Evolutionary conservation across 1,284 basidiomycete genomes (phyloP), one percentile per base, ranked within the genome.

Genomic region (Melampsora larici-populina): DNA sequence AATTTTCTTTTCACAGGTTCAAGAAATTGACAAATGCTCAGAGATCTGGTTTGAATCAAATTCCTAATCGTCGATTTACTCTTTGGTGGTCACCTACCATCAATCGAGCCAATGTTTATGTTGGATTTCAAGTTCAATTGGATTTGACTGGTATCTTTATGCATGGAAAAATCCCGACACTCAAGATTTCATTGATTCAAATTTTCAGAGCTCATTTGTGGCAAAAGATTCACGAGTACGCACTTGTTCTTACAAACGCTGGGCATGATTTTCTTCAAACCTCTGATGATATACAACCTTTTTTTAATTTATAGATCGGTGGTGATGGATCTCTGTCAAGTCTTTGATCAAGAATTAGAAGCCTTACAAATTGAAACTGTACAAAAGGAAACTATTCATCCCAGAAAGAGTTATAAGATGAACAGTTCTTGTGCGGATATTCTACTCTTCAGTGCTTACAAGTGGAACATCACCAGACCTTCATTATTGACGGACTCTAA

Each of bases 371-470:
- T 99, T 82, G 97, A 99, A 87, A 98, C 95, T 0, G 97, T 99
- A 1, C 97, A 99, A 85, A 99, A 99, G 86, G 96, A 99, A 86
- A 98, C 96, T 0, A 98, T 99, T 80, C 96, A 86, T 85, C 96
- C 97, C 82, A 92, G 96, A 86, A 99, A 98, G 88, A 97, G 93
- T 87, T 99, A 99, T 89, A 97, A 98, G 88, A 97, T 99, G 94
- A 99, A 78, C 74, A 82, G 82, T 11, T 93, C 92, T 51, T 93
- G 92, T 80, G 96, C 96, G 78, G 97, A 99, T 83, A 95, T 99
- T 81, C 87, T 99, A 48, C 87, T 99, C 71, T 99, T 99, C 88
- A 95, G 78, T 64, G 63, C 58, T 51, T 83, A 84, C 79, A 83
- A 91, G 89, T 99, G 96, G 96, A 97, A 97, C 83, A 97, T 99